Base-by-base conservation (phyloP, 495 filamentous ascomycete genomes). In the Neurospora africana region DNA sequence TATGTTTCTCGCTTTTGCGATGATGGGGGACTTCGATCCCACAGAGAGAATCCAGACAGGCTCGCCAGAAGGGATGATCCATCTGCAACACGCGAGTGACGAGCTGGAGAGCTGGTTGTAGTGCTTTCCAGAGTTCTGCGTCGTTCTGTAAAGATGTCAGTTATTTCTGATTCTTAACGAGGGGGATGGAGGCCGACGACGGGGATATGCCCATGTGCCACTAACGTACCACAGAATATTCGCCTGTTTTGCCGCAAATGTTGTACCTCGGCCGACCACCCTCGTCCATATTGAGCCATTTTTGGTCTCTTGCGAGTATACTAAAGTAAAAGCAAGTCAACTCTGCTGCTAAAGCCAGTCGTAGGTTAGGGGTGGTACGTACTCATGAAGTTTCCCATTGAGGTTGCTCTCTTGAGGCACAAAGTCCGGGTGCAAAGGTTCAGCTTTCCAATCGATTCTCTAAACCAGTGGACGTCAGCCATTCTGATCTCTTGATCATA, bases 81-180 rank as follows among this genome's bases (percentile, higher is more conserved):
- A 37, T 68, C 0, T 70, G 7, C 0, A 83, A 61, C 0, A 82
- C 38, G 3, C 71, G 71, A 5, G 81, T 70, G 19, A 68, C 78
- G 13, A 82, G 71, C 15, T 74, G 71, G 9, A 82, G 44, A 1
- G 78, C 79, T 8, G 81, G 81, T 23, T 80, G 78, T 3, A 83
- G n/a, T 0, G 81, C 81, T 5, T 39, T 17, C 81, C 81, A 82
- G 5, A 83, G 13, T 1, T 33, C 21, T 15, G 81, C 76, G 37
- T 82, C 78, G 1, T 37, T 2, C 30, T 79, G 44, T 53, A 27
- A 15, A 27, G 8, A 41, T 27, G 17, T 71, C 5, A 47, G 68
- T 2, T 11, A 75, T 44, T 15, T 13, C 30, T 13, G 4, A 5
- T 13, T 27, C 7, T 5, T 8, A 10, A 5, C 44, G 2, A 44